Evolutionary conservation across 2,329 filamentous ascomycete species (phyloP).

Genomic region (Scedosporium apiospermum): DNA sequence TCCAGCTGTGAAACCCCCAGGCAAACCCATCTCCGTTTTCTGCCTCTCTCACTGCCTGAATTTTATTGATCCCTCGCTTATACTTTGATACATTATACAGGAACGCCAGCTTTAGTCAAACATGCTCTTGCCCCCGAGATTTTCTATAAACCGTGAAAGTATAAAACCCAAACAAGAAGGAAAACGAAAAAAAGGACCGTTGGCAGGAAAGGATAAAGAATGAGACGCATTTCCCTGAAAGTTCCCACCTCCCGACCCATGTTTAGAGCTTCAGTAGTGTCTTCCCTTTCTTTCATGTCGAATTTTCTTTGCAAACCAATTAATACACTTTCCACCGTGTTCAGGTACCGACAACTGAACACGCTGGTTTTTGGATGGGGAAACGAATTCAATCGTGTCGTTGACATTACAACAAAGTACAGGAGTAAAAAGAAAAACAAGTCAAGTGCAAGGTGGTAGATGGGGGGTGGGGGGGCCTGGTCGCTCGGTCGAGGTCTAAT

Average conservation of each 20-base stretch:
- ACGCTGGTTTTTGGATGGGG: not conserved
- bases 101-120: not conserved
- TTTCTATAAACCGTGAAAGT: not conserved
- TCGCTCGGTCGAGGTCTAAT: constrained; percentile 26
- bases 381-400: not conserved
- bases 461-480: not conserved
- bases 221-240: not conserved
- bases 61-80: not conserved
- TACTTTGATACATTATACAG: not conserved
- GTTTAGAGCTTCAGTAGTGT: not conserved
- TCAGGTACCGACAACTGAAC: not conserved
- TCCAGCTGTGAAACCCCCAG: not conserved
- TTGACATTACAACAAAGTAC: constrained; percentile 5
- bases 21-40: too few relatives aligned
- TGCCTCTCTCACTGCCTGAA: not conserved
- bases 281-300: not conserved
- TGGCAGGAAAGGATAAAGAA: not conserved
- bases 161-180: not conserved
- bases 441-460: not conserved
- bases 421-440: not conserved
- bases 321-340: constrained; percentile 1
- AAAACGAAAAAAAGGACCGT: not conserved
- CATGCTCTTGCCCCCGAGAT: not conserved
- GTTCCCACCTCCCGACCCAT: not conserved
- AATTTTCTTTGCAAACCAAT: not conserved